phyloP scores from a whole-genome alignment of 2,329 filamentous ascomycete genomes.

The Aspergillus ochraceus region DNA sequence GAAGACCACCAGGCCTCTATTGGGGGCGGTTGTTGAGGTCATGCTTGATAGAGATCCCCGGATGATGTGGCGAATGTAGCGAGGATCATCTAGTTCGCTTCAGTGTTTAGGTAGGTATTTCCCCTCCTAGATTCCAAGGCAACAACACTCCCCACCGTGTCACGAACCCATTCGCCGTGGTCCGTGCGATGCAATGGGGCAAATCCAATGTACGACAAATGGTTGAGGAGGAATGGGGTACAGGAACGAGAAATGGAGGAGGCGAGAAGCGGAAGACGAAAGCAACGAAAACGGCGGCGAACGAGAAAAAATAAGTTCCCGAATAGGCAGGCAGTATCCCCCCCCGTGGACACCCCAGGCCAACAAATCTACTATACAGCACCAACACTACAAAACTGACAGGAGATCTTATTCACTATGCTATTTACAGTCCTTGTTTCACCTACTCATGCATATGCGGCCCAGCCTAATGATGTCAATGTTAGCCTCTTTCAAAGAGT shows the following conservation, averaged over 20 bases:
- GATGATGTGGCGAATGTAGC: background rate
- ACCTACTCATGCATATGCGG: constrained; percentile 47
- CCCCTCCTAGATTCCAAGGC: background rate
- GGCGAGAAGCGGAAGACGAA: background rate
- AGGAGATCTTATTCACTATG: background rate
- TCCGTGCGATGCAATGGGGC: background rate
- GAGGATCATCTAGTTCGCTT: background rate
- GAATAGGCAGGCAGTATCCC: background rate
- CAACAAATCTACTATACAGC: background rate
- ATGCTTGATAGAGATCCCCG: constrained; percentile 5
- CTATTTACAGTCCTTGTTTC: background rate
- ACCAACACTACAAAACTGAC: background rate
- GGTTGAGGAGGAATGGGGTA: background rate
- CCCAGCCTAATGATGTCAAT: constrained; percentile 45
- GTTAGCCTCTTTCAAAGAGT: background rate
- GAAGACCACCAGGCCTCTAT: constrained; percentile 74
- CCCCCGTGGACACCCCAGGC: background rate
- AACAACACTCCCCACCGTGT: background rate
- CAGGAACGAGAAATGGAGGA: background rate
- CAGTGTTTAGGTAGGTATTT: background rate
- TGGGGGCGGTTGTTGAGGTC: constrained; percentile 18
- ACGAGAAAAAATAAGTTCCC: background rate
- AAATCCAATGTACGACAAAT: background rate
- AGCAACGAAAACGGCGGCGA: background rate
- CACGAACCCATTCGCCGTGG: background rate